A percentile compares a stretch with the other conserved stretches of the same genome.
These are phyloP conservation scores for Trichophyton rubrum DNA, from an alignment of 2,329 filamentous ascomycete genomes.

Conservation along the genomic window DNA sequence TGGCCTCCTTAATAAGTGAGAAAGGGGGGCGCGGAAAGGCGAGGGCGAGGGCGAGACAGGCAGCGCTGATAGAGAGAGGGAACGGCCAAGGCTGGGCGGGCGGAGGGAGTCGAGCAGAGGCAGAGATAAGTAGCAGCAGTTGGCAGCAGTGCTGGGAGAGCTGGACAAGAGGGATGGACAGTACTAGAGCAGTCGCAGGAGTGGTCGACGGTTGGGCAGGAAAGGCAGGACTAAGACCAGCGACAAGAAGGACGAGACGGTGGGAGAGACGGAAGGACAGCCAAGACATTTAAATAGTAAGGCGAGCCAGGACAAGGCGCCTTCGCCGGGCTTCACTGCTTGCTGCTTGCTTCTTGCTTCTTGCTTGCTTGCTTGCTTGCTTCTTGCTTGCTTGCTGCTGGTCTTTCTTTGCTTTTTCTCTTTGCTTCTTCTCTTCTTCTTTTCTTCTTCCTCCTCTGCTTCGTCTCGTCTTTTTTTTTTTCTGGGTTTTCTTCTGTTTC, in stretches of 20 bases:
- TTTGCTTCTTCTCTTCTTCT: not conserved
- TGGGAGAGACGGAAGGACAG: not conserved
- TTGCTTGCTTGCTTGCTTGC: too few relatives aligned
- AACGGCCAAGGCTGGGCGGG: not conserved
- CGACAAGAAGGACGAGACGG: not conserved
- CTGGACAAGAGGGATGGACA: slow-evolving; percentile 2
- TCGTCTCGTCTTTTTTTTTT: too few relatives aligned
- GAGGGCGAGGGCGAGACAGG: not conserved
- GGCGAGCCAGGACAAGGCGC: slow-evolving; percentile 6
- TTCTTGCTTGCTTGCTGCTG: too few relatives aligned
- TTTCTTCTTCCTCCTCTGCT: not conserved
- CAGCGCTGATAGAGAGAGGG: not conserved
- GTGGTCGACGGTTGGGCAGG: too few relatives aligned
- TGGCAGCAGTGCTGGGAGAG: too few relatives aligned
- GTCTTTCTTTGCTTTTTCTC: not conserved
- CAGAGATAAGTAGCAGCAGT: not conserved
- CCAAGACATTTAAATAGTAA: slow-evolving; percentile 8
- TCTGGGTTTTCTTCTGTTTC: too few relatives aligned
- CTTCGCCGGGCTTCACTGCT: too few relatives aligned
- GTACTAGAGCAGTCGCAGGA: not conserved
- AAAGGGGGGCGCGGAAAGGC: not conserved
- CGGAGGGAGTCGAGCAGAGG: not conserved
- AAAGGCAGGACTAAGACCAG: slow-evolving; percentile 3
- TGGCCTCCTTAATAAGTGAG: not conserved
- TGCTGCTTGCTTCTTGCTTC: too few relatives aligned